Evolutionary conservation across 177 flowering plant genomes (phyloP).

Genomic region (Vitis hybrid): DNA sequence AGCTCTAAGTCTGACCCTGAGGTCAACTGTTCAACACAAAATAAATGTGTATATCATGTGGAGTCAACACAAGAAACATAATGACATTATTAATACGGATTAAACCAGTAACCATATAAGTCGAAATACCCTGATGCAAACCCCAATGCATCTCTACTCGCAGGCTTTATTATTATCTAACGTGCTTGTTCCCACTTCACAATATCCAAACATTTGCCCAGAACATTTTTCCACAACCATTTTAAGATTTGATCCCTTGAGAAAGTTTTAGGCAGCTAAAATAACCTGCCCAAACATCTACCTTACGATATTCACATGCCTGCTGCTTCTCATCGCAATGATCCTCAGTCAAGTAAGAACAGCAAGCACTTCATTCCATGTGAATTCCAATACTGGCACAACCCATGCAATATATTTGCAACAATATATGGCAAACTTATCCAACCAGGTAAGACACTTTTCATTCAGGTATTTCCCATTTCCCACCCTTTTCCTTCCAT

Average conservation of each 20-base stretch:
- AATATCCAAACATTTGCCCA: background rate
- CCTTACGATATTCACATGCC: background rate
- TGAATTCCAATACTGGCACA: background rate
- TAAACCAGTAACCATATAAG: background rate
- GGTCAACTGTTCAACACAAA: background rate
- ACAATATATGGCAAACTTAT: too few species aligned
- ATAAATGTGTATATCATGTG: background rate
- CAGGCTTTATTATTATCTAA: background rate
- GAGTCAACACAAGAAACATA: too few species aligned
- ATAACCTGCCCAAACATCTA: background rate
- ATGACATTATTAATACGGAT: too few species aligned
- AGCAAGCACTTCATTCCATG: background rate
- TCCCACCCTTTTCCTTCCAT: too few species aligned
- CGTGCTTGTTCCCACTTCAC: background rate
- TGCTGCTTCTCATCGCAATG: background rate
- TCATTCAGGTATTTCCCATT: too few species aligned
- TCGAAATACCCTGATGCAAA: background rate
- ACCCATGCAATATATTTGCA: constrained; percentile 3
- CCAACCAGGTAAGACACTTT: too few species aligned
- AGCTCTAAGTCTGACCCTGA: background rate
- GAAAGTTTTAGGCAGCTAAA: background rate
- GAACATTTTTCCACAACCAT: background rate
- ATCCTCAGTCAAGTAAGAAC: background rate
- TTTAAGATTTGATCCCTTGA: background rate
- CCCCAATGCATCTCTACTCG: too few species aligned